Percentiles rank a stretch among this genome's conserved stretches.
These are phyloP conservation scores for Aspergillus sp. DNA, from an alignment of 2,329 filamentous ascomycete genomes.

Conservation along the genomic window DNA sequence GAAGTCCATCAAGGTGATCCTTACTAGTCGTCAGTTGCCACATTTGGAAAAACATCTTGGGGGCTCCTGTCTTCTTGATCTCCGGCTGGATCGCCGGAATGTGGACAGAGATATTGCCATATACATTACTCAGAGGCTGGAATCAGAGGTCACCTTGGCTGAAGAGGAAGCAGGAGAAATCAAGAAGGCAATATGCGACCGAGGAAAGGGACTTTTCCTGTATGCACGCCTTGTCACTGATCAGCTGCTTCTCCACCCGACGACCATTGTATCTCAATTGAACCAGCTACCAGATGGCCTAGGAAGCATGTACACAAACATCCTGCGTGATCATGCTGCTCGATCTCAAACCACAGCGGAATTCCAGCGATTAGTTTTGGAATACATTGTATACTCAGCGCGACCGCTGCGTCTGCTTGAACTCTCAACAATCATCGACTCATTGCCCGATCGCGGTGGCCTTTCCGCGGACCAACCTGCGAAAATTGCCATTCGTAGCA, in stretches of 20 bases:
- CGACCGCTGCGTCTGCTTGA: conserved; percentile 46
- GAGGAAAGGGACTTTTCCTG: conserved; percentile 47
- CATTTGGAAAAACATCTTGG: conserved; percentile 33
- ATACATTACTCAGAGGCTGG: conserved; percentile 34
- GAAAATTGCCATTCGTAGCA: conserved; percentile 37
- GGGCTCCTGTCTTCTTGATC: conserved; percentile 21
- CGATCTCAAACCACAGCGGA: conserved; percentile 31
- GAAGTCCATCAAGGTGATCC: conserved; percentile 39
- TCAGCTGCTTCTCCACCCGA: conserved; percentile 24
- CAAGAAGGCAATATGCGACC: conserved; percentile 28
- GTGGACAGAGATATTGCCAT: conserved; percentile 44
- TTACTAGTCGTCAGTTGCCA: conserved; percentile 45
- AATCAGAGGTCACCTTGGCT: neutral
- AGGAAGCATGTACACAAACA: conserved; percentile 40
- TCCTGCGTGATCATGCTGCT: conserved; percentile 38
- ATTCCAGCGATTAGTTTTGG: conserved; percentile 40
- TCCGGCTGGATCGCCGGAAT: conserved; percentile 39
- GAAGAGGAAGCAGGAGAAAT: conserved; percentile 6
- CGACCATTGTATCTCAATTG: conserved; percentile 15
- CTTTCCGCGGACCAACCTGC: conserved; percentile 12
- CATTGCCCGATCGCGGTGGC: neutral
- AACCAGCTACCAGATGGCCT: conserved; percentile 38
- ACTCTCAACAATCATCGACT: conserved; percentile 30
- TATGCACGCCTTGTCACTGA: conserved; percentile 47
- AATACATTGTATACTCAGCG: conserved; percentile 43